Evolutionary conservation across 768 basidiomycete genomes (phyloP).

Genomic region (Agrocybe chaxingu): DNA sequence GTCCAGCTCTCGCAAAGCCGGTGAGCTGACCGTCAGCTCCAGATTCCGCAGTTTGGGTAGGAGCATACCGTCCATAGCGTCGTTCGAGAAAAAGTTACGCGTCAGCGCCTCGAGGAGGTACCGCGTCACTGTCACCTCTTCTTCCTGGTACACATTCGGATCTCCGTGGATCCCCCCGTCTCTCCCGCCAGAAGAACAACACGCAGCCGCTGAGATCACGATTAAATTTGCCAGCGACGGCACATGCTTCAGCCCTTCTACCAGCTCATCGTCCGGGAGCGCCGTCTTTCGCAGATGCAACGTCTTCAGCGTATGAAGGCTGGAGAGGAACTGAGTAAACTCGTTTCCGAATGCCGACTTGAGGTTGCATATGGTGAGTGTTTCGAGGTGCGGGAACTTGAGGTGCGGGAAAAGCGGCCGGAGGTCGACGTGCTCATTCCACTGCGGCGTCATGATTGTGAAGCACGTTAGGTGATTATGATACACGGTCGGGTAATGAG

Average conservation of each 20-base stretch:
- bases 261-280: conserved; percentile 29
- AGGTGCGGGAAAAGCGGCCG: conserved; percentile 32
- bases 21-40: conserved; percentile 32
- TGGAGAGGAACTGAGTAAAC: conserved; percentile 31
- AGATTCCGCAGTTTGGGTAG: conserved; percentile 32
- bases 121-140: conserved; percentile 29
- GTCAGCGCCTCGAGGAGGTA: conserved; percentile 31
- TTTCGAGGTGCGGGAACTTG: conserved; percentile 30
- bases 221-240: conserved; percentile 31
- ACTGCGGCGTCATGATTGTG: conserved; percentile 33
- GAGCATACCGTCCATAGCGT: conserved; percentile 24
- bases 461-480: conserved; percentile 31
- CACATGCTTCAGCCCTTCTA: conserved; percentile 28
- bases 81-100: conserved; percentile 26
- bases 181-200: background rate
- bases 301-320: conserved; percentile 27
- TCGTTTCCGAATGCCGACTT: conserved; percentile 28
- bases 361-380: conserved; percentile 37
- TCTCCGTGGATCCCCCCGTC: background rate
- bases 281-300: conserved; percentile 38
- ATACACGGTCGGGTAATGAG: conserved; percentile 18
- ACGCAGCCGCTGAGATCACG: conserved; percentile 24
- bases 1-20: conserved; percentile 24
- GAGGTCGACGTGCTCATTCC: conserved; percentile 32
- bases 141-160: conserved; percentile 3